Evolutionary conservation across 495 filamentous ascomycete genomes (phyloP).

Genomic region (Daldinia childiae): DNA sequence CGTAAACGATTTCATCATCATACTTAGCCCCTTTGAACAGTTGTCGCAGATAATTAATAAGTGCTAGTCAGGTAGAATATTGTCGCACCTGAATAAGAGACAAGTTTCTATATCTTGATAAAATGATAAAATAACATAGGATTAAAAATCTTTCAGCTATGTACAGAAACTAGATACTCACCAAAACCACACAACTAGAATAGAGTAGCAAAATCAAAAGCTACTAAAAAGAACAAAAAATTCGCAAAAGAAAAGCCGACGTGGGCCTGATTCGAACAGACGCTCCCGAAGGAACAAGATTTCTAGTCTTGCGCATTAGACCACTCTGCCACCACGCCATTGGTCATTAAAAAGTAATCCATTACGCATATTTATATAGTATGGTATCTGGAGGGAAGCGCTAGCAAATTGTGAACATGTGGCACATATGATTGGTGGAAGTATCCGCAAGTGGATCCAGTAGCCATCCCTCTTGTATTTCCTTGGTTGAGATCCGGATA

Average conservation of each 20-base stretch:
- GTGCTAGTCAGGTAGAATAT: too few relatives aligned
- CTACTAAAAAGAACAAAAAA: background rate
- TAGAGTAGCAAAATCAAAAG: too few relatives aligned
- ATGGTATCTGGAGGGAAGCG: background rate
- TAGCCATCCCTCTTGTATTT: background rate
- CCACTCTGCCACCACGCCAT: conserved; percentile 37
- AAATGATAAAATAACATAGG: too few relatives aligned
- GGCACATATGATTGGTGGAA: background rate
- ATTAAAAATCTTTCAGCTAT: too few relatives aligned
- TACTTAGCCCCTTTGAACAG: too few relatives aligned
- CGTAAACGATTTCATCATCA: too few relatives aligned
- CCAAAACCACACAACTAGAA: too few relatives aligned
- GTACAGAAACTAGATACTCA: too few relatives aligned
- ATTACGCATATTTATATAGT: background rate
- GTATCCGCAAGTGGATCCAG: background rate
- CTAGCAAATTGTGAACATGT: background rate
- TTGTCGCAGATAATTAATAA: too few relatives aligned
- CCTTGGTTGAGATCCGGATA: background rate
- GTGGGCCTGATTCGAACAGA: conserved; percentile 42
- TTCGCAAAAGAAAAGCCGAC: conserved; percentile 16
- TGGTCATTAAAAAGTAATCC: background rate
- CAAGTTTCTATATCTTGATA: too few relatives aligned
- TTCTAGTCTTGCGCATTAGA: conserved; percentile 40
- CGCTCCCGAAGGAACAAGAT: conserved; percentile 40
- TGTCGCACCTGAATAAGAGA: too few relatives aligned